Evolutionary conservation across 2,329 filamentous ascomycete species (phyloP).

Genomic region (Exophiala phaeomuriformis): DNA sequence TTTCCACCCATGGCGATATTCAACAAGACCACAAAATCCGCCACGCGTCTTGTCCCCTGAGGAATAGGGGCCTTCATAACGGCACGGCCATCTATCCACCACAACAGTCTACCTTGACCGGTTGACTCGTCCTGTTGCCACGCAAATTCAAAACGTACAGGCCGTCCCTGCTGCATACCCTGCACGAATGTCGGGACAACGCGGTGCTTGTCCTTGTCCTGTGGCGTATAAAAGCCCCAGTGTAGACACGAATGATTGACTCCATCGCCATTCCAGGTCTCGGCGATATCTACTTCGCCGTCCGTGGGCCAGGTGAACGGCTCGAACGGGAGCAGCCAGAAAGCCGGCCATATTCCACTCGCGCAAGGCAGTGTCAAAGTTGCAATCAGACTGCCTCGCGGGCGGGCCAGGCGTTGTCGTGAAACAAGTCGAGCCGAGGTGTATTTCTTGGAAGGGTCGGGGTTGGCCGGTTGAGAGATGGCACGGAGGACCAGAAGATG

Average conservation of each 20-base stretch:
- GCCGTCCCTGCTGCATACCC: slow-evolving; percentile 19
- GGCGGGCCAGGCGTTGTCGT: slow-evolving; percentile 19
- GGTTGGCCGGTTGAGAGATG: slow-evolving; percentile 13
- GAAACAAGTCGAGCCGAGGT: slow-evolving; percentile 26
- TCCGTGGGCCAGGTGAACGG: slow-evolving; percentile 26
- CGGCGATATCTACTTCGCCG: slow-evolving; percentile 27
- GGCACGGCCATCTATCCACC: slow-evolving; percentile 26
- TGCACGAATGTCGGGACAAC: slow-evolving; percentile 19
- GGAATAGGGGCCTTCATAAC: slow-evolving; percentile 27
- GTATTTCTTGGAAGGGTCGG: slow-evolving; percentile 21
- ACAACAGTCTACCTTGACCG: slow-evolving; percentile 18
- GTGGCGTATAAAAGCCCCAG: slow-evolving; percentile 25
- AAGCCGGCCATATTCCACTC: slow-evolving; percentile 25
- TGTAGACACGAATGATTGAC: slow-evolving; percentile 26
- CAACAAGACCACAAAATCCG: slow-evolving; percentile 23
- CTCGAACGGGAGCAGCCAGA: slow-evolving; percentile 26
- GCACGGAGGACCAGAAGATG: slow-evolving; percentile 25
- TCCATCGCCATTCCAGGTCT: slow-evolving; percentile 26
- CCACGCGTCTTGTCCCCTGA: slow-evolving; percentile 19
- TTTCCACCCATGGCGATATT: slow-evolving; percentile 28
- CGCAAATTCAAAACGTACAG: slow-evolving; percentile 26
- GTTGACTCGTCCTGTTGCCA: slow-evolving; percentile 18
- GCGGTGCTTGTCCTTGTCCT: slow-evolving; percentile 26
- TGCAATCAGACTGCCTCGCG: slow-evolving; percentile 23
- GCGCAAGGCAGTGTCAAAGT: slow-evolving; percentile 23